Base-by-base conservation (phyloP, 208 protist genomes). In the Crithidia fasciculata region DNA sequence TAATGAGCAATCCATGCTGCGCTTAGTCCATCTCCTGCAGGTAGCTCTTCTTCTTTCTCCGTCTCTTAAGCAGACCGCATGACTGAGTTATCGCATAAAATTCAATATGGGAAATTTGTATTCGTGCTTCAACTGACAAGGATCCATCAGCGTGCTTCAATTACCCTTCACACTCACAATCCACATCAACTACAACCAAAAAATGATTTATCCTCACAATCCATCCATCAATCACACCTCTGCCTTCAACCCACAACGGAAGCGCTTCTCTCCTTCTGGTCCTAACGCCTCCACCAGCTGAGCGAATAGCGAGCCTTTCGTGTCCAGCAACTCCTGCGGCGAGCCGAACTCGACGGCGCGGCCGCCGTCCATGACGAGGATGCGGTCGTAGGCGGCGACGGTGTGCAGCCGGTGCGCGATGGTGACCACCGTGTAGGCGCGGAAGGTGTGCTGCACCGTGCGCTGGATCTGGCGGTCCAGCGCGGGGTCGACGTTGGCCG, bases 291-390 rank as follows among this genome's bases (percentile, higher is more conserved):
- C 13, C 66, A 85, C 80, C 54, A 84, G 19, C 15, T 49, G 50
- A 5, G 37, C n/a, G 54, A 84, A 84, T 72, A 18, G 85, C 76
- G 73, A 91, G 57, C 72, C 72, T 63, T 9, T 65, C 71, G 52
- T 80, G 45, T 41, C 52, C 56, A 69, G 75, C 81, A 59, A 75
- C 19, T 54, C 59, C 65, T 28, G 81, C 83, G 28, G 76, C 69
- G 44, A 67, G 67, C 82, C 85, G 61, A 71, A 73, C 44, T 92
- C 75, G 8, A 86, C 53, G 10, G 92, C 81, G 47, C 72, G 72
- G 57, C 90, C 90, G 18, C 81, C 67, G 89, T 84, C 40, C 85
- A 90, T 81, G 92, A 96, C 65, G 44, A 54, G 49, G 44, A 54
- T 66, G 18, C 28, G 6, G 54, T 58, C 54, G 54, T 58, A 58